phyloP scores from a whole-genome alignment of 1,284 basidiomycete species.

The Sanghuangporus weigelae region DNA sequence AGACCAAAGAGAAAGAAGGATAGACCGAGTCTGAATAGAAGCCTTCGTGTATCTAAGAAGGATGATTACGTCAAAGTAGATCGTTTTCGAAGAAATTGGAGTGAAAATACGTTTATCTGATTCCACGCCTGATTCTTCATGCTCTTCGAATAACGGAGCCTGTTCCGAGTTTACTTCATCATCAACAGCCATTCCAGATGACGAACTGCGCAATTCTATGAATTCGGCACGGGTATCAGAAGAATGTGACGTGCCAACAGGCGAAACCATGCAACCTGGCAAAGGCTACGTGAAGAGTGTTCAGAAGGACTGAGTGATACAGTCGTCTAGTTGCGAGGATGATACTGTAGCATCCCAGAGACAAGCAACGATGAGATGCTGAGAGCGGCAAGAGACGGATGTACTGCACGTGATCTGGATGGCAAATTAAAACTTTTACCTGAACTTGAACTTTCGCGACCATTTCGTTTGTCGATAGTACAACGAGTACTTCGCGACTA shows the following conservation, averaged over 20 bases:
- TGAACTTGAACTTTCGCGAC: neutral
- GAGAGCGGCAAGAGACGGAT: constrained; percentile 1
- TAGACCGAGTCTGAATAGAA: constrained; percentile 37
- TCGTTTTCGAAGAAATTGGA: neutral
- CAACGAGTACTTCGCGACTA: neutral
- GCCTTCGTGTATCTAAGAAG: neutral
- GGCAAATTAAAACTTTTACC: neutral
- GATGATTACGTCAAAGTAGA: neutral
- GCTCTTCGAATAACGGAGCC: neutral
- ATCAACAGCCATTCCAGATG: neutral
- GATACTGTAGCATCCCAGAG: neutral
- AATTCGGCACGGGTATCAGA: neutral
- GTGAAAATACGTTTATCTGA: neutral
- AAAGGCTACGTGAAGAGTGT: neutral
- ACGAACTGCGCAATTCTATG: neutral
- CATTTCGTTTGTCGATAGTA: neutral
- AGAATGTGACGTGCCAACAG: neutral
- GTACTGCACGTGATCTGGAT: neutral
- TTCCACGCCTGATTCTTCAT: neutral
- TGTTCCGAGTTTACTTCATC: neutral
- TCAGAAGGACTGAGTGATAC: neutral
- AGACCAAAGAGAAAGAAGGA: constrained; percentile 60
- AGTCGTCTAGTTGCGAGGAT: neutral
- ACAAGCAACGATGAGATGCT: neutral
- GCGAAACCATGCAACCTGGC: constrained; percentile 1